These are phyloP conservation scores for Citrus hindsii DNA, from an alignment of 345 rosid genomes.

Conservation along the genomic window DNA sequence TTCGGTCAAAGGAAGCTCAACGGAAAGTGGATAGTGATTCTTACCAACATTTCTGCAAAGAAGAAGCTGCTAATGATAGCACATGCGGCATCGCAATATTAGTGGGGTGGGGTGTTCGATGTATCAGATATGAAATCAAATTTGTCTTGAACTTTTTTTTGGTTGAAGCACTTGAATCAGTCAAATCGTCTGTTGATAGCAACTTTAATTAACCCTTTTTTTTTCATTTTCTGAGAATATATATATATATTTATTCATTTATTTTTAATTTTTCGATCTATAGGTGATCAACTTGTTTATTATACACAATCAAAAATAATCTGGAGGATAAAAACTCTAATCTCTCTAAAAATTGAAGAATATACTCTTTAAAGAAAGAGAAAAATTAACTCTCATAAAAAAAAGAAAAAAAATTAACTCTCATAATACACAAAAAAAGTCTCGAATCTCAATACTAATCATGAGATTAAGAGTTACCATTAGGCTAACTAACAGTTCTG, in stretches of 20 bases:
- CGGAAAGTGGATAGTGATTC: background rate
- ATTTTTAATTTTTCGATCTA: too few species aligned
- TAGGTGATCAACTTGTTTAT: too few species aligned
- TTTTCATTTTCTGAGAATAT: background rate
- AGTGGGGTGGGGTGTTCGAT: constrained; percentile 4
- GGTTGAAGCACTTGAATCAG: background rate
- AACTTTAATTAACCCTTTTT: background rate
- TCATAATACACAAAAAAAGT: too few species aligned
- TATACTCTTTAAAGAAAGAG: too few species aligned
- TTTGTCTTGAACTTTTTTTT: background rate
- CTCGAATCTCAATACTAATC: too few species aligned
- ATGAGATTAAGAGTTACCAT: too few species aligned
- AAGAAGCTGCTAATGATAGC: background rate
- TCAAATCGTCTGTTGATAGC: background rate
- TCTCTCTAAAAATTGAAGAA: background rate
- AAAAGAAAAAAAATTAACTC: too few species aligned
- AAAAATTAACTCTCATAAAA: too few species aligned
- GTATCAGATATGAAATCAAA: background rate
- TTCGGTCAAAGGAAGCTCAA: background rate
- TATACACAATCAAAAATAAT: background rate
- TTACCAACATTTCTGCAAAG: background rate
- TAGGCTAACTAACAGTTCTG: too few species aligned
- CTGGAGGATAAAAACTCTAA: background rate
- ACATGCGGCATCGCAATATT: background rate
- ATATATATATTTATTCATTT: too few species aligned